Conservation (phyloP, 257 asterid genomes). For the Solanum pinnatisectum region DNA sequence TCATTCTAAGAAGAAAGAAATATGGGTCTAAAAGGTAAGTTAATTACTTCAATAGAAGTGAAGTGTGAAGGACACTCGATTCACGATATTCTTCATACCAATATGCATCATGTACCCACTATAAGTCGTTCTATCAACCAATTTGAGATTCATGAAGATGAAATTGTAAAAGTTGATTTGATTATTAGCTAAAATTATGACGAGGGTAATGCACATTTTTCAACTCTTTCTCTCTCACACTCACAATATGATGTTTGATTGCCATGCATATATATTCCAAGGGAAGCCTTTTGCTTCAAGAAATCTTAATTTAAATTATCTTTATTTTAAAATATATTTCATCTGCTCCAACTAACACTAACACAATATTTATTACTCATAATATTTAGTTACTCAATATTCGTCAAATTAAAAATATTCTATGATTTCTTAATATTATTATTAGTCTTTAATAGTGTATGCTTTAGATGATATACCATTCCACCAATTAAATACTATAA, state of each 20-base stretch:
- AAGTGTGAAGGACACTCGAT: not conserved
- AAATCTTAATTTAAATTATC: not conserved
- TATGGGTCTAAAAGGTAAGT: not conserved
- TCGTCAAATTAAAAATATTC: not conserved
- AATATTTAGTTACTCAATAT: not conserved
- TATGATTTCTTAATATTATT: too few relatives aligned
- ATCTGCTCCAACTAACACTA: not conserved
- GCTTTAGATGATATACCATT: not conserved
- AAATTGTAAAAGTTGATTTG: not conserved
- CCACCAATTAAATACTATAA: not conserved
- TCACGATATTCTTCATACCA: not conserved
- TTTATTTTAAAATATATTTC: not conserved
- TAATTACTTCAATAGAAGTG: not conserved
- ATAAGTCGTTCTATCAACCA: not conserved
- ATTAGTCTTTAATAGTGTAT: too few relatives aligned
- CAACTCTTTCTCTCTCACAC: not conserved
- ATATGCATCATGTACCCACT: not conserved
- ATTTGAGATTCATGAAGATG: not conserved
- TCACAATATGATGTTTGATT: not conserved
- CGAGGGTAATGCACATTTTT: not conserved
- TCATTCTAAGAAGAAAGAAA: not conserved
- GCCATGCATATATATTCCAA: too few relatives aligned
- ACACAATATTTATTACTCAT: not conserved
- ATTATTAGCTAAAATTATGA: not conserved
- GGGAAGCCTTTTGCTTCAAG: not conserved